A percentile compares a stretch with the other conserved stretches of the same genome.
Conservation (phyloP, 306 rosid genomes). For the Trichosanthes cucumerina region DNA sequence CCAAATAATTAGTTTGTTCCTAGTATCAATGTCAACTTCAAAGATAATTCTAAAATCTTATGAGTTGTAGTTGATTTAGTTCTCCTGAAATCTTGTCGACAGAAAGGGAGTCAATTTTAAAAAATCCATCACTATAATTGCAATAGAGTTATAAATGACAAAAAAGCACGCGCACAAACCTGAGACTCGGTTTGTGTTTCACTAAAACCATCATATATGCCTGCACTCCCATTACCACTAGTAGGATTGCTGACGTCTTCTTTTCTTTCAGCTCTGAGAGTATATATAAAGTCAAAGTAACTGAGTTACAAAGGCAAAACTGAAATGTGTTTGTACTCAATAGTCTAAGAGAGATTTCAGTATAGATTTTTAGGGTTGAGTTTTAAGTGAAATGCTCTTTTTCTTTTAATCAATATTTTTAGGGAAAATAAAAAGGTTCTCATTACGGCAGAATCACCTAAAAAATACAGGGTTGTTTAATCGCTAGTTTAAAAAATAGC, state of each 20-base stretch:
- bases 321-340: background rate
- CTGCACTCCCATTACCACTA: slow-evolving; percentile 30
- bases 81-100: background rate
- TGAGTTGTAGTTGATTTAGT: background rate
- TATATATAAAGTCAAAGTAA: slow-evolving; percentile 11
- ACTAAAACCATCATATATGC: slow-evolving; percentile 57
- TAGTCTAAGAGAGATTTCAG: background rate
- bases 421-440: background rate
- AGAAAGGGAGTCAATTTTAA: background rate
- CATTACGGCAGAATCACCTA: too few relatives aligned
- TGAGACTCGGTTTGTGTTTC: slow-evolving; percentile 94
- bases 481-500: background rate
- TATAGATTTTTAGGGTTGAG: background rate
- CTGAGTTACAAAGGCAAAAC: slow-evolving; percentile 2
- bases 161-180: slow-evolving; percentile 30
- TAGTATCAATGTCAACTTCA: background rate
- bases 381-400: background rate
- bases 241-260: slow-evolving; percentile 35
- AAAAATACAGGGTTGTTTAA: background rate
- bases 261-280: slow-evolving; percentile 31
- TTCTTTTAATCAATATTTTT: background rate
- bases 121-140: background rate
- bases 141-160: background rate
- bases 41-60: background rate
- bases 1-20: slow-evolving; percentile 13